phyloP scores from a whole-genome alignment of 164 flowering plant species.

The Pachysandra terminalis region DNA sequence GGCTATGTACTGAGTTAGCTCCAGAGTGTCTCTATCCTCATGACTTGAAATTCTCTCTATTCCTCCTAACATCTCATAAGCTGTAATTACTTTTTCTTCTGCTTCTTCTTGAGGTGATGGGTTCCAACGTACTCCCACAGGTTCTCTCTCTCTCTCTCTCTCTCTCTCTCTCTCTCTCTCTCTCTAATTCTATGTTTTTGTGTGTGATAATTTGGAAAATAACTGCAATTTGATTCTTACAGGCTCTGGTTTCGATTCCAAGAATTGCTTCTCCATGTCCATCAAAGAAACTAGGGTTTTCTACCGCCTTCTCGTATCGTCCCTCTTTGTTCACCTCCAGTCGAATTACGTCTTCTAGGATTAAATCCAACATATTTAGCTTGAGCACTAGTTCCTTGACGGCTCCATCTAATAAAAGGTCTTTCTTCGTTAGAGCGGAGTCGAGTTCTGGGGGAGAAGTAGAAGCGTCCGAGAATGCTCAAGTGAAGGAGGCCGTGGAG shows the following conservation, averaged over 20 bases:
- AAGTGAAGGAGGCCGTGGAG: constrained; percentile 16
- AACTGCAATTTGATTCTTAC: constrained; percentile 9
- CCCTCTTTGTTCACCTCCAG: constrained; percentile 18
- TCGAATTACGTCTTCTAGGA: constrained; percentile 25
- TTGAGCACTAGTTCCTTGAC: constrained; percentile 3
- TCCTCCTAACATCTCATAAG: no score
- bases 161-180: neutral
- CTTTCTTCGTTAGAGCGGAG: constrained; percentile 51
- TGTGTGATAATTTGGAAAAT: neutral
- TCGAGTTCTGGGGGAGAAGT: constrained; percentile 23
- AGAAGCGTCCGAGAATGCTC: constrained; percentile 18
- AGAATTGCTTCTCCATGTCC: constrained; percentile 20
- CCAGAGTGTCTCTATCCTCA: no score
- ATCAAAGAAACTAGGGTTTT: constrained; percentile 32
- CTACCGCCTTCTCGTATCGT: constrained; percentile 19
- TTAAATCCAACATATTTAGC: constrained; percentile 16
- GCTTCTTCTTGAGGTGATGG: constrained; percentile 12
- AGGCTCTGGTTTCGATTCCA: constrained; percentile 49
- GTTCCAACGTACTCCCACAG: constrained; percentile 28
- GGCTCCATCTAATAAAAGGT: constrained; percentile 5
- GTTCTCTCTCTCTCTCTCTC: constrained; percentile 7
- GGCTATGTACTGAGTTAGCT: no score
- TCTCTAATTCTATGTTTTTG: neutral
- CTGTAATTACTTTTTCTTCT: no score
- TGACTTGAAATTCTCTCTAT: no score